A percentile compares a stretch with the other conserved stretches of the same genome.
These are phyloP conservation scores for Coffea humblotiana DNA, from an alignment of 305 asterid genomes.

Conservation along the genomic window DNA sequence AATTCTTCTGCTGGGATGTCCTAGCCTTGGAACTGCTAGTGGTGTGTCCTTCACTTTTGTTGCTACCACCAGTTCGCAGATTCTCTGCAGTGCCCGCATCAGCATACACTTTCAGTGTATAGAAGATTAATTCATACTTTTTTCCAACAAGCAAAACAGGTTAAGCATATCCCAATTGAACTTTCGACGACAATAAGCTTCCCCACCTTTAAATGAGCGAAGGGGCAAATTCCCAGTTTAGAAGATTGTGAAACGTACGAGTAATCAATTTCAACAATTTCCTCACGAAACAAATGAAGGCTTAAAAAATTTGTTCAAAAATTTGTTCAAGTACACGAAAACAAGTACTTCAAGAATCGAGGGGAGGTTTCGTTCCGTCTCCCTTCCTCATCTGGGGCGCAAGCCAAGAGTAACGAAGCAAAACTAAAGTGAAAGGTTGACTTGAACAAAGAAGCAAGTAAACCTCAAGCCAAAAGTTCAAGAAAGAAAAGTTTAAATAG, in stretches of 20 bases:
- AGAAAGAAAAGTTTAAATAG: neutral
- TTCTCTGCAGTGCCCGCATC: constrained; percentile 37
- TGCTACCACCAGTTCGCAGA: constrained; percentile 27
- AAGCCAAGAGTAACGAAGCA: neutral
- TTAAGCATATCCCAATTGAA: no score
- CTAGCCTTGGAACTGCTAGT: constrained; percentile 43
- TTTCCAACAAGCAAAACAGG: no score
- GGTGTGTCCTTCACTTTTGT: constrained; percentile 34
- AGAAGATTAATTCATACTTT: no score
- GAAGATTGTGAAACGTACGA: neutral
- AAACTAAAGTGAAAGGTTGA: neutral
- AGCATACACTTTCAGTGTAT: neutral
- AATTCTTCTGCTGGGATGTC: constrained; percentile 50
- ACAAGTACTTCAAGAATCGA: no score
- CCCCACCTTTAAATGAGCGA: neutral
- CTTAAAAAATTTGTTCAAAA: neutral
- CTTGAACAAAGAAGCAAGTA: neutral
- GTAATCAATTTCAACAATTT: no score
- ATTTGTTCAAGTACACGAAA: no score
- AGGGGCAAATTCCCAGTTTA: no score
- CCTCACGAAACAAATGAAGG: neutral
- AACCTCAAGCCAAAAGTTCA: neutral
- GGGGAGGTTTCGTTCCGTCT: neutral
- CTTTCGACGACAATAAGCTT: neutral
- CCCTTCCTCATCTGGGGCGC: neutral